Conservation (phyloP, 306 rosid genomes). For the Trichosanthes truncata region DNA sequence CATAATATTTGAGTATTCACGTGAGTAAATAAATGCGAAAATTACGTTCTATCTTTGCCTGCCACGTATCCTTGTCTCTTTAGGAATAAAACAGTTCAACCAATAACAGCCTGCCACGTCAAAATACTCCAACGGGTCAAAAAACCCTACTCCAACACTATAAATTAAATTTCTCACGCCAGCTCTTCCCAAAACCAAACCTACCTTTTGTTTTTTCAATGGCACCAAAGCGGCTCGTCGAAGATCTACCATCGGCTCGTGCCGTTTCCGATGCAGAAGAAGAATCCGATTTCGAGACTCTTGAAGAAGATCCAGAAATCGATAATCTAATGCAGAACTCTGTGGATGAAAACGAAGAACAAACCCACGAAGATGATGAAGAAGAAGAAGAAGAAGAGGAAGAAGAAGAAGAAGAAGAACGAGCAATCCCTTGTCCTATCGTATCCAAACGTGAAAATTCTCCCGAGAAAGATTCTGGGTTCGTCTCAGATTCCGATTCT, state of each 20-base stretch:
- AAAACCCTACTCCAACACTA: constrained; percentile 8
- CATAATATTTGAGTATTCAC: background rate
- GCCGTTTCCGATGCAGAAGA: constrained; percentile 17
- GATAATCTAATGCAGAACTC: constrained; percentile 4
- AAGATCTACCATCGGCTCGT: constrained; percentile 21
- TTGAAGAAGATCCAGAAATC: constrained; percentile 14
- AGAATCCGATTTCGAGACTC: constrained; percentile 14
- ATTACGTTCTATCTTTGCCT: background rate
- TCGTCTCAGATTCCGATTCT: constrained; percentile 33
- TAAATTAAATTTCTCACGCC: background rate
- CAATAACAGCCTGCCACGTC: background rate
- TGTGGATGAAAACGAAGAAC: constrained; percentile 3
- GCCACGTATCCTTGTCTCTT: background rate
- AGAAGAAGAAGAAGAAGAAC: background rate
- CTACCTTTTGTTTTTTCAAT: constrained; percentile 6
- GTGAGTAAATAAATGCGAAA: background rate
- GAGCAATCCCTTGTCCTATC: background rate
- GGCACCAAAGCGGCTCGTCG: constrained; percentile 29
- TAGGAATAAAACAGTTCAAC: background rate
- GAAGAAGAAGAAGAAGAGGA: background rate
- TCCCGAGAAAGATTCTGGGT: constrained; percentile 14
- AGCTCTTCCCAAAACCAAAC: background rate
- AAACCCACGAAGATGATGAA: constrained; percentile 2
- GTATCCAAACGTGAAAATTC: background rate
- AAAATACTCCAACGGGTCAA: background rate